Evolutionary conservation across 768 basidiomycete genomes (phyloP), one percentile per base, ranked within the genome.

Genomic region (Russula ochroleuca): DNA sequence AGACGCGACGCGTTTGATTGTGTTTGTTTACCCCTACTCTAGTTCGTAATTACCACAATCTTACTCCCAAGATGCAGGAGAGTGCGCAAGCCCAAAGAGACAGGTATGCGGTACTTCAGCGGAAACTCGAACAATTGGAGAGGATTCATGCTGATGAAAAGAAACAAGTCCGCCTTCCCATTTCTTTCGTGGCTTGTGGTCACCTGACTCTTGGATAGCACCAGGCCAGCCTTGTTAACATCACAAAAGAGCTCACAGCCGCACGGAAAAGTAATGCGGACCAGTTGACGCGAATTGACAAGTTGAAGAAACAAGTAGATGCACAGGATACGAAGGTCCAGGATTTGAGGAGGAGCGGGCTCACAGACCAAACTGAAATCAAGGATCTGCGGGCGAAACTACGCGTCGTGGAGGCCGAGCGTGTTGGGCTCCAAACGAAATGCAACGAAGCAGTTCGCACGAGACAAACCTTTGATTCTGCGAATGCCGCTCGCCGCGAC

Each of bases 121-220:
- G 78, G 65, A 85, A 86, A 67, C 79, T 91, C 0, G 84, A 86
- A 38, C 83, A 86, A 17, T 71, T 88, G 7, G 85, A 89, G 73
- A 75, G 73, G 59, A 72, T 84, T n/a, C 85, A 86, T 69, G 73
- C 78, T 43, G 86, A 88, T 3, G 82, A 80, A 62, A 90, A 88
- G 80, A 85, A 81, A 77, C 62, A 77, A 53, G 88, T 89, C 70
- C 67, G 83, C 74, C 11, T 31, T 28, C 25, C 45, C 52, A 17
- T n/a, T n/a, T 57, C 56, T 55, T 54, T 33, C 62, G 28, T 54
- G 48, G 33, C n/a, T 40, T 38, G 19, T 3, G 15, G 49, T 64
- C 58, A 64, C 63, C 59, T 67, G 31, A 68, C 47, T 23, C 23
- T 35, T 35, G 11, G 25, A 25, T 63, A 90, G 90, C 83, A 88